phyloP scores from a whole-genome alignment of 306 rosid species.

The Canavalia gladiata region DNA sequence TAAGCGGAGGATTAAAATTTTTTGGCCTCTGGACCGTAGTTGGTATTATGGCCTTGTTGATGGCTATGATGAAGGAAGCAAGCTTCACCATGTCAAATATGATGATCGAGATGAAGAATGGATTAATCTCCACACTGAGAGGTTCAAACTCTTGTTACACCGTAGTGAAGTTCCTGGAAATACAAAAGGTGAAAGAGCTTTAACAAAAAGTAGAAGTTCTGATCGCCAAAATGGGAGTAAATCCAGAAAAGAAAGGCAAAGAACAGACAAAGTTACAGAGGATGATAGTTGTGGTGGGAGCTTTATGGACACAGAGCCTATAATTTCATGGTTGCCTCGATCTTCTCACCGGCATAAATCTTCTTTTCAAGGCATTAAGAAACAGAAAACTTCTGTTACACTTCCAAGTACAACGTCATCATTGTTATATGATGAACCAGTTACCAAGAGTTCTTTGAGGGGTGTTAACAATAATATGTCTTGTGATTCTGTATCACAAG shows the following conservation, averaged over 20 bases:
- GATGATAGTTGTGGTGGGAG: slow-evolving; percentile 69
- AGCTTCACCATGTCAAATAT: slow-evolving; percentile 88
- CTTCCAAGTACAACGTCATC: slow-evolving; percentile 55
- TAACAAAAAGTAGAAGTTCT: slow-evolving; percentile 50
- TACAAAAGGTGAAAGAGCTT: slow-evolving; percentile 53
- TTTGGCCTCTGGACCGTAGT: slow-evolving; percentile 96
- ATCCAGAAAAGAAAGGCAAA: slow-evolving; percentile 62
- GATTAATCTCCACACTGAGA: slow-evolving; percentile 88
- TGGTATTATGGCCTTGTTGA: slow-evolving; percentile 92
- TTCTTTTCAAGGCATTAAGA: slow-evolving; percentile 65
- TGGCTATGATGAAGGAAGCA: slow-evolving; percentile 68
- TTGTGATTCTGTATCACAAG: slow-evolving; percentile 53
- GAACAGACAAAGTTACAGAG: slow-evolving; percentile 47
- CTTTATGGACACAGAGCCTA: slow-evolving; percentile 89
- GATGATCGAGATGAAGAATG: slow-evolving; percentile 98
- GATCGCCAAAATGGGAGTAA: slow-evolving; percentile 60
- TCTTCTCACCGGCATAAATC: slow-evolving; percentile 72
- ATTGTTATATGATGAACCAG: slow-evolving; percentile 58
- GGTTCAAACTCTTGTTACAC: slow-evolving; percentile 89
- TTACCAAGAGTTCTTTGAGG: slow-evolving; percentile 45
- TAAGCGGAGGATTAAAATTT: slow-evolving; percentile 80
- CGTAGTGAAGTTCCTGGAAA: slow-evolving; percentile 92
- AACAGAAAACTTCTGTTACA: slow-evolving; percentile 68
- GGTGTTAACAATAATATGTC: slow-evolving; percentile 53
- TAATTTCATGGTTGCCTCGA: slow-evolving; percentile 89